These are phyloP conservation scores for Colletotrichum ledebouriae DNA, from an alignment of 2,329 filamentous ascomycete genomes.

Conservation along the genomic window DNA sequence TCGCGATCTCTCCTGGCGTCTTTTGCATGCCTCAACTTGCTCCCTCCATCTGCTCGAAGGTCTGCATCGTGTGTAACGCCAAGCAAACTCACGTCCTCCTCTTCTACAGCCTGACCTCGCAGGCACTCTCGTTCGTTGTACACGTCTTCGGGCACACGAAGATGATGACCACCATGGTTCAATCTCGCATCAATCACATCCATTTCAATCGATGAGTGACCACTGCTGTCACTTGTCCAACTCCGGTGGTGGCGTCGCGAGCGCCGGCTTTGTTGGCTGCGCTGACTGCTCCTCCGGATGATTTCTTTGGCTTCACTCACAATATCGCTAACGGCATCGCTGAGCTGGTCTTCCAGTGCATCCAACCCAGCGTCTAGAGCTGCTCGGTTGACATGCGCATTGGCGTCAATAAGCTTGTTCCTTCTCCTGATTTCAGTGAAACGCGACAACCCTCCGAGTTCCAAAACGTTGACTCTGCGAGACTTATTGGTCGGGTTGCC, in stretches of 20 bases:
- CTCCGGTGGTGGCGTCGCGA: constrained; percentile 35
- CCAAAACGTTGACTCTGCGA: constrained; percentile 78
- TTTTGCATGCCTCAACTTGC: not conserved
- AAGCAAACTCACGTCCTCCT: constrained; percentile 34
- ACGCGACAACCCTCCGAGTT: constrained; percentile 75
- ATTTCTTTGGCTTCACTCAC: constrained; percentile 51
- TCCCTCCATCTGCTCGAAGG: constrained; percentile 11
- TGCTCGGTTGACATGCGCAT: constrained; percentile 53
- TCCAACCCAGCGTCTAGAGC: constrained; percentile 53
- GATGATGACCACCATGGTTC: constrained; percentile 44
- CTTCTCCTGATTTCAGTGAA: constrained; percentile 79
- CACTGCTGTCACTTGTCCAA: constrained; percentile 37
- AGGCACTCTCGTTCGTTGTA: constrained; percentile 53
- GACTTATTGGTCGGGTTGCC: constrained; percentile 78
- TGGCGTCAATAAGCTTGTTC: constrained; percentile 68
- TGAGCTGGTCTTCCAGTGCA: constrained; percentile 54
- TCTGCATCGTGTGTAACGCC: constrained; percentile 2
- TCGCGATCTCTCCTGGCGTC: not conserved
- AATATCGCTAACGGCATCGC: constrained; percentile 53
- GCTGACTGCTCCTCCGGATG: constrained; percentile 30
- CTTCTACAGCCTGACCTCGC: constrained; percentile 55
- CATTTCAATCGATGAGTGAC: constrained; percentile 48
- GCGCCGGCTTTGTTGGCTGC: constrained; percentile 17
- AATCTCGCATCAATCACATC: constrained; percentile 43
- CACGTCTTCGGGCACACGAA: constrained; percentile 42